A percentile compares a stretch with the other conserved stretches of the same genome.
These are phyloP conservation scores for Fusarium nygamai DNA, from an alignment of 2,329 filamentous ascomycete species.

Conservation along the genomic window DNA sequence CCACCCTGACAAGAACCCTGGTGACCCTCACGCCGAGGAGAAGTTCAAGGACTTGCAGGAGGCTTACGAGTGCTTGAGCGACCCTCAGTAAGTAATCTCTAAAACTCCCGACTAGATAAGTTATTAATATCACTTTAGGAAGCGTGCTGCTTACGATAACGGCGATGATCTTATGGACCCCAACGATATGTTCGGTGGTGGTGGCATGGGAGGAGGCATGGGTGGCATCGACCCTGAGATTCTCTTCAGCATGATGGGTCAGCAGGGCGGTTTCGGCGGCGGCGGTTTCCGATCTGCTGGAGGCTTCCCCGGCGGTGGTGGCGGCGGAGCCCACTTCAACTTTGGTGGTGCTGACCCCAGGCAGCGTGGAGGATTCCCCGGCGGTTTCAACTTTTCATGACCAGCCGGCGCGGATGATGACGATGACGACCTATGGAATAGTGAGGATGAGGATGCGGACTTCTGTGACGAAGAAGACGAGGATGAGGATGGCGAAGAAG, in stretches of 20 bases:
- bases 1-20: slow-evolving; percentile 97
- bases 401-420: slow-evolving; percentile 54
- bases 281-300: slow-evolving; percentile 62
- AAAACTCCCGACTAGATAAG: neutral
- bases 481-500: slow-evolving; percentile 38
- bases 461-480: slow-evolving; percentile 40
- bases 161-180: slow-evolving; percentile 92
- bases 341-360: slow-evolving; percentile 56
- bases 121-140: slow-evolving; percentile 64
- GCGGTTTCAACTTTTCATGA: slow-evolving; percentile 59
- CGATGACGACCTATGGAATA: slow-evolving; percentile 46
- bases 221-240: slow-evolving; percentile 80
- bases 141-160: slow-evolving; percentile 89
- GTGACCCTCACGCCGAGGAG: slow-evolving; percentile 83
- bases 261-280: slow-evolving; percentile 66
- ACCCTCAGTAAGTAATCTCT: slow-evolving; percentile 79
- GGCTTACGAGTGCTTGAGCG: slow-evolving; percentile 94
- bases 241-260: slow-evolving; percentile 85
- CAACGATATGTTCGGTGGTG: slow-evolving; percentile 81
- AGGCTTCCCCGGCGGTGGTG: slow-evolving; percentile 60
- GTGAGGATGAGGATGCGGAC: slow-evolving; percentile 45
- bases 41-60: slow-evolving; percentile 98
- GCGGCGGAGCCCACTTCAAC: slow-evolving; percentile 66
- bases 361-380: slow-evolving; percentile 51
- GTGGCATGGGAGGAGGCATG: slow-evolving; percentile 72